These are phyloP conservation scores for Suillus placidus DNA, from an alignment of 768 basidiomycete species.

Conservation along the genomic window DNA sequence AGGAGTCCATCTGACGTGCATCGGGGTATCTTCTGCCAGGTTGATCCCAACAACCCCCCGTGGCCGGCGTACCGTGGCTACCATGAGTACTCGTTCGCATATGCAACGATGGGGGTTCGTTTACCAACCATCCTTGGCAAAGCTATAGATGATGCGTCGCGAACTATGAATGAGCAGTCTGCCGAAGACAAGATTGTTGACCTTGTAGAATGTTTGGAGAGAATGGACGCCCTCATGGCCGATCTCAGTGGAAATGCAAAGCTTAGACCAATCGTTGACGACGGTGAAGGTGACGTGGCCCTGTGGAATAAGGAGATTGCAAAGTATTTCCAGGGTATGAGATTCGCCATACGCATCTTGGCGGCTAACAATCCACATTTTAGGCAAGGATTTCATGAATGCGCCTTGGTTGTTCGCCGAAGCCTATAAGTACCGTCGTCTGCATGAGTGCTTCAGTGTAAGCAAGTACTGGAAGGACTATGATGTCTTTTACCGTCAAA, in stretches of 20 bases:
- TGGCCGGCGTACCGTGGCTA: constrained; percentile 83
- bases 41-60: constrained; percentile 84
- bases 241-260: constrained; percentile 85
- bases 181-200: constrained; percentile 84
- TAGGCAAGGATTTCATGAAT: constrained; percentile 91
- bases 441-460: constrained; percentile 91
- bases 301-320: constrained; percentile 98
- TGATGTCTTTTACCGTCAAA: constrained; percentile 95
- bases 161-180: constrained; percentile 85
- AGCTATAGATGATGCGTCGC: constrained; percentile 89
- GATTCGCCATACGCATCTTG: neutral
- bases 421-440: constrained; percentile 89
- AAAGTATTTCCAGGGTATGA: constrained; percentile 82
- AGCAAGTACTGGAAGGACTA: constrained; percentile 90
- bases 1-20: constrained; percentile 1
- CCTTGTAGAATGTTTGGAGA: constrained; percentile 81
- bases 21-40: constrained; percentile 37
- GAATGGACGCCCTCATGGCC: constrained; percentile 88
- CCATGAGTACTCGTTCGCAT: constrained; percentile 80
- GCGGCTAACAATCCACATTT: constrained; percentile 2
- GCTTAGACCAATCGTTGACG: constrained; percentile 86
- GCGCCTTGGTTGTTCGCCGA: constrained; percentile 97
- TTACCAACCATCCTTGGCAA: constrained; percentile 95
- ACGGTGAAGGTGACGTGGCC: constrained; percentile 88
- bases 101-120: constrained; percentile 96